phyloP scores from a whole-genome alignment of 768 basidiomycete genomes.

The Boletales sp. region DNA sequence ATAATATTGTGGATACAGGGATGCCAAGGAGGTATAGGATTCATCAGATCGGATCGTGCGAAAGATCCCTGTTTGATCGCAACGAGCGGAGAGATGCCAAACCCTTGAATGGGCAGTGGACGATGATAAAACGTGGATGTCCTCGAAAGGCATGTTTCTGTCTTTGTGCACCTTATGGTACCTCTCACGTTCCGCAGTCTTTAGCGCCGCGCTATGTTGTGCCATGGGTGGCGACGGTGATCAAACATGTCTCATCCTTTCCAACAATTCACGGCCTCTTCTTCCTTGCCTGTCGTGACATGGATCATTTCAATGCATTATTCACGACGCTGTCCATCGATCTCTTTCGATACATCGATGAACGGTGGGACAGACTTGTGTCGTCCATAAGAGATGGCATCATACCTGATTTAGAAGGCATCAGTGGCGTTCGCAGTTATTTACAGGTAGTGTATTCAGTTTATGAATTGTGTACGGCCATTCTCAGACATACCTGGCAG shows the following conservation, averaged over 20 bases:
- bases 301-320: not conserved
- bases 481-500: slow-evolving; percentile 1
- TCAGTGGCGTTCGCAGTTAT: slow-evolving; percentile 7
- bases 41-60: not conserved
- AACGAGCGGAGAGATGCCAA: slow-evolving; percentile 1
- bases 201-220: slow-evolving; percentile 7
- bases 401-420: slow-evolving; percentile 2
- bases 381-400: slow-evolving; percentile 11
- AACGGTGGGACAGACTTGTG: slow-evolving; percentile 15
- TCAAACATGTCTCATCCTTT: slow-evolving; percentile 13
- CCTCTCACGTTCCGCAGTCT: not conserved
- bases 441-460: slow-evolving; percentile 6
- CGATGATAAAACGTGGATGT: slow-evolving; percentile 5
- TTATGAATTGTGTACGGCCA: too few species aligned
- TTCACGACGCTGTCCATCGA: slow-evolving; percentile 12
- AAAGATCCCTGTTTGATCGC: slow-evolving; percentile 7
- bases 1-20: not conserved
- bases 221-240: slow-evolving; percentile 13
- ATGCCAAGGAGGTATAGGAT: slow-evolving; percentile 8
- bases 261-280: slow-evolving; percentile 19
- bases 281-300: slow-evolving; percentile 3
- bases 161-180: not conserved
- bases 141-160: not conserved
- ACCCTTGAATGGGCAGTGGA: slow-evolving; percentile 5
- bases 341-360: slow-evolving; percentile 11